Evolutionary conservation across 176 grass and related monocot species (phyloP).

Genomic region (Pontederia paniculata): DNA sequence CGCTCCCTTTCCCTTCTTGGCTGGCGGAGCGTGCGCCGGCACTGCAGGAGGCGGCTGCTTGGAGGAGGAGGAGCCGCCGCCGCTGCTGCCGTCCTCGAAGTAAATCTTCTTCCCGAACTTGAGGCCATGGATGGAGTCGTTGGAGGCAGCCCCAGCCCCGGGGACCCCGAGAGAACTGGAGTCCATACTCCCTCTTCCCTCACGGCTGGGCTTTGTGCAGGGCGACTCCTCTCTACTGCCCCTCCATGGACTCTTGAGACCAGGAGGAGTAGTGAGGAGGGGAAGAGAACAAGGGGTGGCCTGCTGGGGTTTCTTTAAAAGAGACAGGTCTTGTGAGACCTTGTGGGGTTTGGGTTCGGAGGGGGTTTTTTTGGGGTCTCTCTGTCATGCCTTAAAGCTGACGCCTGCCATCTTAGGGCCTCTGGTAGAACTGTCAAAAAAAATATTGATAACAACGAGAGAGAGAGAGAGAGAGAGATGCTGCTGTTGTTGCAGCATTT

Average conservation of each 20-base stretch:
- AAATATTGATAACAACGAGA: too few species aligned
- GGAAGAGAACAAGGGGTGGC: neutral
- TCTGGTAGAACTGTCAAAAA: too few species aligned
- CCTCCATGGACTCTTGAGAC: slow-evolving; percentile 6
- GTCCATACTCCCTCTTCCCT: slow-evolving; percentile 1
- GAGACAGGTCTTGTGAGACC: too few species aligned
- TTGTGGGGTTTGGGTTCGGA: too few species aligned
- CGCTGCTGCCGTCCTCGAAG: slow-evolving; percentile 45
- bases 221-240: slow-evolving; percentile 26
- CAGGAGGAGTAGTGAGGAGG: slow-evolving; percentile 1
- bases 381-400: too few species aligned
- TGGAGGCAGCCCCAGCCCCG: slow-evolving; percentile 10
- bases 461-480: too few species aligned
- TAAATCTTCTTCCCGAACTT: slow-evolving; percentile 94
- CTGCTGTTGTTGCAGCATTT: too few species aligned
- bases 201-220: too few species aligned
- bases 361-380: too few species aligned
- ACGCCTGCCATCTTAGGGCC: too few species aligned
- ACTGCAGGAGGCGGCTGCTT: neutral
- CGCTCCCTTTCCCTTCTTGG: slow-evolving; percentile 27
- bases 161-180: slow-evolving; percentile 4
- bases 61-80: slow-evolving; percentile 3
- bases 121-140: slow-evolving; percentile 55
- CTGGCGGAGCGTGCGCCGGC: neutral
- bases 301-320: too few species aligned